These are phyloP conservation scores for Astrocystis sublimbata DNA, from an alignment of 495 filamentous ascomycete species.

Conservation along the genomic window DNA sequence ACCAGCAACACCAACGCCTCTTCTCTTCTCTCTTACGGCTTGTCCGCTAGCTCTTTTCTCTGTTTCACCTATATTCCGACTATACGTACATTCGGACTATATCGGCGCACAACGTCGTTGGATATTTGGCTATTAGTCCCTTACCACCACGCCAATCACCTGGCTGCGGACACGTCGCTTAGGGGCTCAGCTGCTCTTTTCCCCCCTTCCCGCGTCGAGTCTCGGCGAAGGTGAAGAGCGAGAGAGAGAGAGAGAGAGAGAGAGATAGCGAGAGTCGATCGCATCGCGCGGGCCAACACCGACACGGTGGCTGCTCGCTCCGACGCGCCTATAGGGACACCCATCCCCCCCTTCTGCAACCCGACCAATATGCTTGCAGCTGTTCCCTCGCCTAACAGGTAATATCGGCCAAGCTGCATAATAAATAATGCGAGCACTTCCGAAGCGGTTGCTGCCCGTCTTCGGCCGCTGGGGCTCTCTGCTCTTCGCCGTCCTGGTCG, in stretches of 20 bases:
- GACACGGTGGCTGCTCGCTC: conserved; percentile 8
- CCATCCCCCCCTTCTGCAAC: conserved; percentile 1
- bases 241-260: too few relatives aligned
- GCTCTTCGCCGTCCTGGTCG: conserved; percentile 28
- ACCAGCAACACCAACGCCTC: background rate
- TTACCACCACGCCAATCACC: background rate
- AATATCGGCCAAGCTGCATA: conserved; percentile 25
- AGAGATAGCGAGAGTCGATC: conserved; percentile 6
- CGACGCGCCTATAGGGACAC: conserved; percentile 8
- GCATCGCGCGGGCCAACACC: background rate
- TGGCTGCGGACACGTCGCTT: background rate
- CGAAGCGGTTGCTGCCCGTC: conserved; percentile 32
- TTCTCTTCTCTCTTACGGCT: conserved; percentile 11
- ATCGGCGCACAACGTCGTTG: background rate
- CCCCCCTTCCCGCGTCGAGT: background rate
- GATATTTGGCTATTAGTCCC: background rate
- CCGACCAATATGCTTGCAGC: conserved; percentile 31
- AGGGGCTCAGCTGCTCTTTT: background rate
- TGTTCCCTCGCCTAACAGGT: conserved; percentile 22
- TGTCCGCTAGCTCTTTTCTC: conserved; percentile 13
- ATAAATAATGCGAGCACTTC: conserved; percentile 33
- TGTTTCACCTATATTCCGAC: conserved; percentile 1
- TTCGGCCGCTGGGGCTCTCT: conserved; percentile 29
- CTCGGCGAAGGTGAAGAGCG: too few relatives aligned
- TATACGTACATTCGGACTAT: background rate